Base-by-base conservation (phyloP, 2,329 filamentous ascomycete genomes). In the Pseudogymnoascus sp. region DNA sequence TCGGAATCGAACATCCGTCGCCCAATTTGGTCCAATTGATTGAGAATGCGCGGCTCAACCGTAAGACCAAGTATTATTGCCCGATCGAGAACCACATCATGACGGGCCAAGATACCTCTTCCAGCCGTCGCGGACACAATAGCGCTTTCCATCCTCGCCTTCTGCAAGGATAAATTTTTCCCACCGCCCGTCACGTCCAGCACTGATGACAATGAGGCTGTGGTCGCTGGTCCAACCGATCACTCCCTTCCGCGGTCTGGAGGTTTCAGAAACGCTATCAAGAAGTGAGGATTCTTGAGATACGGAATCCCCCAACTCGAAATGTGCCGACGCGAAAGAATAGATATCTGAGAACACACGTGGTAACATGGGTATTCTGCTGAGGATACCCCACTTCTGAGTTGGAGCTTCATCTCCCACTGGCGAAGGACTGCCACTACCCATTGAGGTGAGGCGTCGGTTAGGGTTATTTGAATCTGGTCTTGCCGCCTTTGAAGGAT, bases 301-400 rank as follows among this genome's bases (percentile, higher is more conserved):
- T 53, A 82, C 78, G 14, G 80, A 81, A 33, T 95, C 89, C 2
- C 90, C 91, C 38, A 91, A 88, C 69, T 95, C 89, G 70, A 98
- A 98, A 35, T 88, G 86, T 2, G 85, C 84, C 41, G 87, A 91
- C 3, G 90, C 84, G 70, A 93, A 93, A 0, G 91, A 96, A 74
- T 97, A 96, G 7, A 89, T 83, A 68, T 98, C 95, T 1, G 90
- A 93, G 73, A 98, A 96, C 31, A 95, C 82, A 43, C 90, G 85
- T 1, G 95, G 95, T 68, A 97, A 85, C 62, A 96, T 79, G 0
- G 93, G 93, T 6, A 97, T 84, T 70, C 88, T 93, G 66, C 90
- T 87, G 4, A 97, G 78, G 56, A 96, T 83, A 1, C 91, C 92
- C 89, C 91, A 96, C 78, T 93, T 93, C 41, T 89, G 87, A 59